Percentiles rank a stretch among this genome's conserved stretches.
These are phyloP conservation scores for Liriodendron chinense DNA, from an alignment of 164 flowering plant species.

Conservation along the genomic window DNA sequence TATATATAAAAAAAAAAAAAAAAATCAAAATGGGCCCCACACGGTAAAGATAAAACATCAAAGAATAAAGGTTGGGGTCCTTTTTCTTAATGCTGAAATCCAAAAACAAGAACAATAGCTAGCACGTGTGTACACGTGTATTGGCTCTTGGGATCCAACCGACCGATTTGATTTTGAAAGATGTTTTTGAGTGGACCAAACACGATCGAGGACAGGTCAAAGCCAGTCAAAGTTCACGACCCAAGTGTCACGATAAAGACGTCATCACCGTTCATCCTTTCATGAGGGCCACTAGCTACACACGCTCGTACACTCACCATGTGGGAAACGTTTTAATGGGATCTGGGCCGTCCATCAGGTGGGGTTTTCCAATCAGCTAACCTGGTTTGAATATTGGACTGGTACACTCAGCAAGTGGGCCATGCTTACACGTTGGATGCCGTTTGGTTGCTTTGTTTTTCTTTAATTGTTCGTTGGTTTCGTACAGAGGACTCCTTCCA, in stretches of 20 bases:
- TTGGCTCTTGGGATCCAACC: too few relatives aligned
- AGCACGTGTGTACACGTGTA: too few relatives aligned
- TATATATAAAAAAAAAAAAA: too few relatives aligned
- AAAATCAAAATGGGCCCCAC: too few relatives aligned
- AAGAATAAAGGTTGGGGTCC: too few relatives aligned
- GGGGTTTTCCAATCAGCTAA: neutral
- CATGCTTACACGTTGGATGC: neutral
- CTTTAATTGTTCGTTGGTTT: neutral
- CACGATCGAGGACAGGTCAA: neutral
- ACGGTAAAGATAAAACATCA: too few relatives aligned
- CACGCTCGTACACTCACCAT: neutral
- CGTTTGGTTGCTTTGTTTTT: neutral
- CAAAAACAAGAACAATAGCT: too few relatives aligned
- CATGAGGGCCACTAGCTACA: neutral
- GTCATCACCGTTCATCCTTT: neutral
- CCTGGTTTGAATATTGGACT: neutral
- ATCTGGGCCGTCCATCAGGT: neutral
- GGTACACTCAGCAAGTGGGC: neutral
- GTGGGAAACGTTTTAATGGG: neutral
- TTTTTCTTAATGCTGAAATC: too few relatives aligned
- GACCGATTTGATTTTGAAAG: too few relatives aligned
- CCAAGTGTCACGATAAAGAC: neutral
- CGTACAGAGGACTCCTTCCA: neutral
- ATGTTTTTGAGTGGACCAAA: neutral
- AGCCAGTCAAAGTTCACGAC: neutral